Evolutionary conservation across 2,329 filamentous ascomycete genomes (phyloP).

Genomic region (Eurotiales sp.): DNA sequence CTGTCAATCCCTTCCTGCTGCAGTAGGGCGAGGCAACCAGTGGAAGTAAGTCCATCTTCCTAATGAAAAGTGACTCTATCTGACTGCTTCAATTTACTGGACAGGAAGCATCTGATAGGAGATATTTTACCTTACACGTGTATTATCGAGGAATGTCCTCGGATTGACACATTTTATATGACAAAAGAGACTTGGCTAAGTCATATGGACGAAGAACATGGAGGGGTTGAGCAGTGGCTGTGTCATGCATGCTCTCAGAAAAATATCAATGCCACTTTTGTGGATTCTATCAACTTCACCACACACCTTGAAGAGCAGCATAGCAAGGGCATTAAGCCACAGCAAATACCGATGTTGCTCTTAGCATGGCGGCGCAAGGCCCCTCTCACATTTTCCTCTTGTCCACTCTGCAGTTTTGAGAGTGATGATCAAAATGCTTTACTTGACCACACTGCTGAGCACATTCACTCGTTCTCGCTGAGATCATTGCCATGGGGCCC

Average conservation of each 20-base stretch:
- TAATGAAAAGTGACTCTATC: not conserved
- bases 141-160: not conserved
- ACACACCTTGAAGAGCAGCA: not conserved
- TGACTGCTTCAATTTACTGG: not conserved
- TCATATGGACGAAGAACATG: constrained; percentile 1
- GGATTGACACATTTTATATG: not conserved
- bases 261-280: not conserved
- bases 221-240: not conserved
- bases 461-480: constrained; percentile 7
- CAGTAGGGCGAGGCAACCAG: not conserved
- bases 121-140: constrained; percentile 8
- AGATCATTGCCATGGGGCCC: constrained; percentile 1
- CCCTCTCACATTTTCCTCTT: not conserved
- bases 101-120: constrained; percentile 3
- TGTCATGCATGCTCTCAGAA: not conserved
- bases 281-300: not conserved
- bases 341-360: constrained; percentile 2
- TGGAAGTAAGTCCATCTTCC: constrained; percentile 14
- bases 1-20: constrained; percentile 10
- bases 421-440: not conserved
- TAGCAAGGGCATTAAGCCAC: not conserved
- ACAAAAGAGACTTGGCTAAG: not conserved
- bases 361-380: constrained; percentile 2
- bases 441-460: constrained; percentile 2
- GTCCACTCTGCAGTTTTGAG: not conserved